phyloP scores from a whole-genome alignment of 31 red algal genomes.

The Asparagopsis taxiformis region DNA sequence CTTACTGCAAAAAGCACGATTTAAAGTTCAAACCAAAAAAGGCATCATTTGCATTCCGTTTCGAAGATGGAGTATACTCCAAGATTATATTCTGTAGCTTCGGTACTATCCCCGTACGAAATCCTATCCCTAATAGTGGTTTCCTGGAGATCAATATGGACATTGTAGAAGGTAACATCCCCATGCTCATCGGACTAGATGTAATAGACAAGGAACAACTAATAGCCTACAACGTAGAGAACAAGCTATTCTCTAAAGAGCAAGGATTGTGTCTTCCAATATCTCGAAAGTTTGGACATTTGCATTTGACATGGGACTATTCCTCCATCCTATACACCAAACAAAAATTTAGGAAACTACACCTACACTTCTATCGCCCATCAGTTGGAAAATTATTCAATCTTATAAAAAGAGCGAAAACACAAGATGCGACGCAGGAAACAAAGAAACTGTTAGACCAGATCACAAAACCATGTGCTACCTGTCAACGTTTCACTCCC shows the following conservation, averaged over 20 bases:
- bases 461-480: not conserved
- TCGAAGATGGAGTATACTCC: not conserved
- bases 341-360: not conserved
- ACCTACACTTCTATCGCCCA: slow-evolving; percentile 14
- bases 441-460: not conserved
- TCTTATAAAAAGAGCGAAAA: not conserved
- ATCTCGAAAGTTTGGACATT: not conserved
- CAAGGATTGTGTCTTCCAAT: no score
- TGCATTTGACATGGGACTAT: not conserved
- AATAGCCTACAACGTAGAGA: slow-evolving; percentile 3
- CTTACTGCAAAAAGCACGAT: not conserved
- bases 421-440: not conserved
- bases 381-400: slow-evolving; percentile 8
- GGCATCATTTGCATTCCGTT: not conserved
- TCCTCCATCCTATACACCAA: slow-evolving; percentile 1
- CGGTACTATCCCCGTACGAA: slow-evolving; percentile 5
- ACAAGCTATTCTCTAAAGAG: no score
- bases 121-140: not conserved
- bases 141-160: slow-evolving; percentile 10
- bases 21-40: not conserved
- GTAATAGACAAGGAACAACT: not conserved
- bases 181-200: slow-evolving; percentile 22
- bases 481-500: not conserved
- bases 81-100: no score
- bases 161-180: slow-evolving; percentile 8